Evolutionary conservation across 1,284 basidiomycete species (phyloP), one percentile per base, ranked within the genome.

Genomic region (Ganoderma resinaceum): DNA sequence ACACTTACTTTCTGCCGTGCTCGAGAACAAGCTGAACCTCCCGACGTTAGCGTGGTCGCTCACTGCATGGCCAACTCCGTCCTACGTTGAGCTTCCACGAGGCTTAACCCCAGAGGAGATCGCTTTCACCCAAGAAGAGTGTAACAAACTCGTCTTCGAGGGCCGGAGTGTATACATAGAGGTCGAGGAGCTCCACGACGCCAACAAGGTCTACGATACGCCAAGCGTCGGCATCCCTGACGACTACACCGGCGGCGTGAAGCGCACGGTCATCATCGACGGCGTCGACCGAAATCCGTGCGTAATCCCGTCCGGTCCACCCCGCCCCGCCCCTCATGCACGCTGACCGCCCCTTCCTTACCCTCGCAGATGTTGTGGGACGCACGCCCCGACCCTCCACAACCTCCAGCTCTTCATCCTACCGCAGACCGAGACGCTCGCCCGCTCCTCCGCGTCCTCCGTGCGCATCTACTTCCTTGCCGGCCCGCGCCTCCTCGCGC

Each of bases 41-140:
- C 89, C 90, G 12, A 96, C 95, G 0, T 85, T 96, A 9, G 93
- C 92, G 0, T 96, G 95, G 95, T 91, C 93, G 20, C 82, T 93
- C 53, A 92, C 93, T 0, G 82, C 85, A 20, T 88, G 85, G 69
- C 90, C 91, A 5, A 79, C 83, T 65, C 91, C 90, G 0, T 90
- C 86, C 72, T 96, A 96, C 77, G 85, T 96, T 68, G 95, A 96
- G 80, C 82, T 96, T 11, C 87, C 91, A 0, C 87, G 93, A 38
- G 84, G 87, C 2, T 86, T 95, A 79, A 88, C 90, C 0, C 77
- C 80, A 11, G 86, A 87, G 43, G 93, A 96, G 79, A 89, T 93
- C 58, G 76, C 80, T 1, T 77, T 80, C 26, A 86, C 92, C 33
- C 93, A 95, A 77, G 80, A 83, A 11, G 85, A 87, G 73, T 91